These are phyloP conservation scores for Coniochaeta hoffmannii DNA, from an alignment of 2,329 filamentous ascomycete species.

Conservation along the genomic window DNA sequence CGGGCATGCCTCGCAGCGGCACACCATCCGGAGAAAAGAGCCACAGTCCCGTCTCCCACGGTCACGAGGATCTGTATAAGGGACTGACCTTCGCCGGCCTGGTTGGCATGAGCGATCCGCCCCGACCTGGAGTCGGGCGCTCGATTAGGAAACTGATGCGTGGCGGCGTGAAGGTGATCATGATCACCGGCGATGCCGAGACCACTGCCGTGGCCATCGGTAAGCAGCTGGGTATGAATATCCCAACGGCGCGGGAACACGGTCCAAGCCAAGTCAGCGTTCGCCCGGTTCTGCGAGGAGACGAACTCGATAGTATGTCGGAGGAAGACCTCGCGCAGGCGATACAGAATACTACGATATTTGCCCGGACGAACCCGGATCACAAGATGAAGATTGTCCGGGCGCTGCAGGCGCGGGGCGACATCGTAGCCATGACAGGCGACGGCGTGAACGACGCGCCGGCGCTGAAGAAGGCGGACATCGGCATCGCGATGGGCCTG, in stretches of 20 bases:
- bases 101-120: conserved; percentile 96
- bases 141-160: conserved; percentile 87
- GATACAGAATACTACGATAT: conserved; percentile 85
- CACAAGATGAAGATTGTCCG: conserved; percentile 97
- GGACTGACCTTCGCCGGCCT: conserved; percentile 84
- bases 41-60: conserved; percentile 33
- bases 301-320: conserved; percentile 89
- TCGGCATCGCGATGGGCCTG: conserved; percentile 94
- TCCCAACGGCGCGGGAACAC: conserved; percentile 49
- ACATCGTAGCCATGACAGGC: conserved; percentile 98
- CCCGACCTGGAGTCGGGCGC: conserved; percentile 79
- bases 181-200: conserved; percentile 97
- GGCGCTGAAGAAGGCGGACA: conserved; percentile 92
- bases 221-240: conserved; percentile 87
- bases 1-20: conserved; percentile 36
- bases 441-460: conserved; percentile 98
- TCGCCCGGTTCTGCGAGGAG: conserved; percentile 71
- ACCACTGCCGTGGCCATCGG: conserved; percentile 92
- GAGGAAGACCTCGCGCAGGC: conserved; percentile 76
- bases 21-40: conserved; percentile 38
- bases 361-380: conserved; percentile 91
- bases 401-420: conserved; percentile 83
- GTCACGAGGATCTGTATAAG: conserved; percentile 65
- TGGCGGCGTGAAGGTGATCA: conserved; percentile 93
- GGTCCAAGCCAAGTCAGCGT: conserved; percentile 50